A percentile compares a stretch with the other conserved stretches of the same genome.
Conservation (phyloP, 345 rosid genomes). For the Zanthoxylum bungeanum region DNA sequence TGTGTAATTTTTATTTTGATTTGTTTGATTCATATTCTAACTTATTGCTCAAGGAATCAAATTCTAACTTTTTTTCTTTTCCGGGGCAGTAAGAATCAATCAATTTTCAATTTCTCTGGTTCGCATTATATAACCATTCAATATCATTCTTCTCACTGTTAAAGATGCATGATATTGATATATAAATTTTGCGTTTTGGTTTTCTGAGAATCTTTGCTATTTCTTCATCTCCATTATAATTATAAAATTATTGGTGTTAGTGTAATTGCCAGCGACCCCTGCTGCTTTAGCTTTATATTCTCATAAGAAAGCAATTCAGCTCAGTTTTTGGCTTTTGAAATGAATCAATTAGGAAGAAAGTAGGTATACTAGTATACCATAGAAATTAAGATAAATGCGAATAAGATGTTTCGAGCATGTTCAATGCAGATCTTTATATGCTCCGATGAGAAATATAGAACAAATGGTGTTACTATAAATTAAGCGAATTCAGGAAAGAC, state of each 20-base stretch:
- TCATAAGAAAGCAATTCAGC: constrained; percentile 3
- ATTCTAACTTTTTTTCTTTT: background rate
- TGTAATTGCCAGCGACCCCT: background rate
- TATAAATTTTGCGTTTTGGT: background rate
- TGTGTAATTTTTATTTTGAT: background rate
- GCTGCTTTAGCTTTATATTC: background rate
- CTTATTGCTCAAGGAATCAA: background rate
- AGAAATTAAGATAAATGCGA: no score
- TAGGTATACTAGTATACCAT: no score
- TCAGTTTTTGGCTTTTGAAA: constrained; percentile 10
- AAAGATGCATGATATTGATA: background rate
- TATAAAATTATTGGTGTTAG: background rate
- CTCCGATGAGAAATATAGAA: no score
- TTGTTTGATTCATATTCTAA: background rate
- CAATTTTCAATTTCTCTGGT: background rate
- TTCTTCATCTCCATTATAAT: background rate
- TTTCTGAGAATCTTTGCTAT: background rate
- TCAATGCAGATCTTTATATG: no score
- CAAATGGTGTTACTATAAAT: no score
- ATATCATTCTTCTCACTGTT: background rate
- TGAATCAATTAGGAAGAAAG: no score
- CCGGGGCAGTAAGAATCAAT: background rate
- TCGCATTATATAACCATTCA: background rate
- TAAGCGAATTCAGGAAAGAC: no score
- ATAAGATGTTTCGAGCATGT: no score